phyloP scores from a whole-genome alignment of 139 green algal genomes.

The Coelastrella sp. region DNA sequence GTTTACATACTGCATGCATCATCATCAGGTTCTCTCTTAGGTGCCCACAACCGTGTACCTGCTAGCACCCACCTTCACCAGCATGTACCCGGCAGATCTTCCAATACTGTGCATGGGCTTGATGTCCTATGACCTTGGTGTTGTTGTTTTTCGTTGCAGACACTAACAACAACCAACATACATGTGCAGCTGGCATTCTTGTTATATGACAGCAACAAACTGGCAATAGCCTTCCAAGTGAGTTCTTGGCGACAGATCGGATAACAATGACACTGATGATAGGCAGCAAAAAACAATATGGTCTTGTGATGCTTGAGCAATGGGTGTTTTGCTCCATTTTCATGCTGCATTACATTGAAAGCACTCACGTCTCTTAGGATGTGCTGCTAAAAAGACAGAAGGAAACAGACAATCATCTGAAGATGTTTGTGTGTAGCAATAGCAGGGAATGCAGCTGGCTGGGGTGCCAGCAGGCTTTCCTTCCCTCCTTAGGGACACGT shows the following conservation, averaged over 20 bases:
- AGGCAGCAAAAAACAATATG: background rate
- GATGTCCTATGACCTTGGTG: background rate
- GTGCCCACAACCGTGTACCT: background rate
- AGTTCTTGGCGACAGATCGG: background rate
- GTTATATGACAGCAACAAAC: constrained; percentile 1
- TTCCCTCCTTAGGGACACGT: background rate
- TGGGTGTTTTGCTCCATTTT: too few species aligned
- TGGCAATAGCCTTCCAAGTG: constrained; percentile 15
- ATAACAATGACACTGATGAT: too few species aligned
- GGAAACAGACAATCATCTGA: too few species aligned
- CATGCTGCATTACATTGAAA: too few species aligned
- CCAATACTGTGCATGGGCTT: too few species aligned
- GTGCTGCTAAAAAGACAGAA: too few species aligned
- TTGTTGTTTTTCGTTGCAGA: constrained; percentile 24
- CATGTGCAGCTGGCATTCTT: constrained; percentile 35
- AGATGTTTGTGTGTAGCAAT: background rate
- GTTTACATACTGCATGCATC: background rate
- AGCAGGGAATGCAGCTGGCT: background rate
- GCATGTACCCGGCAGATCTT: too few species aligned
- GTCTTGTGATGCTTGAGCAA: too few species aligned
- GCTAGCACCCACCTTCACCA: background rate
- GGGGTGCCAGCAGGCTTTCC: background rate
- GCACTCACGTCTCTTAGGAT: too few species aligned
- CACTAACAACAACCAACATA: constrained; percentile 27
- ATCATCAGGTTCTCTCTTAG: too few species aligned